Percentiles rank a stretch among this genome's conserved stretches.
These are phyloP conservation scores for Acanthamoeba sp. DNA, from an alignment of 208 protist genomes.

Conservation along the genomic window DNA sequence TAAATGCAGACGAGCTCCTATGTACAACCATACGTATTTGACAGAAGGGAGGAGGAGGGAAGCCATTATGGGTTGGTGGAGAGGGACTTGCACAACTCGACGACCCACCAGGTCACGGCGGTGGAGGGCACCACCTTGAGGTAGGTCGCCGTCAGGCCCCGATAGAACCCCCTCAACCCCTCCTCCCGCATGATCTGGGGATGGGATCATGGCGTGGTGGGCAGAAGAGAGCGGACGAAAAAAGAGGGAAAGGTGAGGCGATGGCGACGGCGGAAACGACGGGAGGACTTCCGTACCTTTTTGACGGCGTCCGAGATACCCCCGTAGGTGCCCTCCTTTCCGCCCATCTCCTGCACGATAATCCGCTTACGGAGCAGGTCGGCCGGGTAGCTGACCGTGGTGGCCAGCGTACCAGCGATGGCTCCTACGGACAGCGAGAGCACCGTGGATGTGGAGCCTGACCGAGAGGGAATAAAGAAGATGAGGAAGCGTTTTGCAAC, in stretches of 20 bases:
- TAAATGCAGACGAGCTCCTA: no score
- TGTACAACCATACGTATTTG: no score
- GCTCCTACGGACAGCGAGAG: slow-evolving; percentile 1
- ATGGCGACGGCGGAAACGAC: no score
- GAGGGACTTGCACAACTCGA: slow-evolving; percentile 4
- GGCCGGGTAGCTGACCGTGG: slow-evolving; percentile 20
- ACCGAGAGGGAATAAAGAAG: no score
- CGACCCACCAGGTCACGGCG: slow-evolving; percentile 36
- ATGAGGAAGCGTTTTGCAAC: no score
- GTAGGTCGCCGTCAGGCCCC: slow-evolving; percentile 7
- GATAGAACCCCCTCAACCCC: background rate
- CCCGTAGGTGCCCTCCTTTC: background rate
- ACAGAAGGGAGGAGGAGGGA: background rate
- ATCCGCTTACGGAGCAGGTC: slow-evolving; percentile 17
- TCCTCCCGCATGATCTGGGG: slow-evolving; percentile 13
- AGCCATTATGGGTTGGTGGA: background rate
- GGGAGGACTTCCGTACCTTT: no score
- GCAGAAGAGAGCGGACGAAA: background rate
- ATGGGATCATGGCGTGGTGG: no score
- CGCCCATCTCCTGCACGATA: slow-evolving; percentile 55
- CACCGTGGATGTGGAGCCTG: background rate
- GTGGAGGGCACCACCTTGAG: slow-evolving; percentile 43
- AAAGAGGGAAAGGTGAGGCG: background rate
- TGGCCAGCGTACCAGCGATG: background rate
- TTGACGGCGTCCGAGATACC: slow-evolving; percentile 3